phyloP scores from a whole-genome alignment of 495 filamentous ascomycete genomes.

The Penicillium longicatenatum region DNA sequence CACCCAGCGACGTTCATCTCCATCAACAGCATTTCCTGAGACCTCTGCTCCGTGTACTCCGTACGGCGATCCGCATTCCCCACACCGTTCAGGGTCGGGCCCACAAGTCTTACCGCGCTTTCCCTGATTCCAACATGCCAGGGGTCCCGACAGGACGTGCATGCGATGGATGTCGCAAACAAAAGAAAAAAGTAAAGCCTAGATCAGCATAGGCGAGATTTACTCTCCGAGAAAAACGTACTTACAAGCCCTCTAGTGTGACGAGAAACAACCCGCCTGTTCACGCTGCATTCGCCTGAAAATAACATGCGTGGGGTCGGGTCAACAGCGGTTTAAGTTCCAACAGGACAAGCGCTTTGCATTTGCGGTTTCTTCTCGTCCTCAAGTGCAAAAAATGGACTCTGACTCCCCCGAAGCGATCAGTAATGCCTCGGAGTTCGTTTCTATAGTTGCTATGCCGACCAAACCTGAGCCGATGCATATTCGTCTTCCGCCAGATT shows the following conservation, averaged over 20 bases:
- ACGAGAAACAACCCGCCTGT: conserved; percentile 43
- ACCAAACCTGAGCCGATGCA: neutral
- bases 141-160: conserved; percentile 51
- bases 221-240: neutral
- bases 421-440: neutral
- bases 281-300: conserved; percentile 49
- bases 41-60: neutral
- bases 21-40: neutral
- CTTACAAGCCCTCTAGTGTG: conserved; percentile 34
- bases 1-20: neutral
- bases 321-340: conserved; percentile 52
- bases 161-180: conserved; percentile 52
- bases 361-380: neutral
- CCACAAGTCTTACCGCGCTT: neutral
- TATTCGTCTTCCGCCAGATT: conserved; percentile 1
- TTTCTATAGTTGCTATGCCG: neutral
- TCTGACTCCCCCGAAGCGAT: neutral
- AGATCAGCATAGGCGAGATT: neutral
- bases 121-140: conserved; percentile 38
- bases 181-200: conserved; percentile 53
- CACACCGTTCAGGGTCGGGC: neutral
- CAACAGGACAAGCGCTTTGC: conserved; percentile 32
- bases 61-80: neutral
- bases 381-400: neutral
- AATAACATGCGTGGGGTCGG: conserved; percentile 48